phyloP scores from a whole-genome alignment of 306 rosid genomes.

The Castanea sativa region DNA sequence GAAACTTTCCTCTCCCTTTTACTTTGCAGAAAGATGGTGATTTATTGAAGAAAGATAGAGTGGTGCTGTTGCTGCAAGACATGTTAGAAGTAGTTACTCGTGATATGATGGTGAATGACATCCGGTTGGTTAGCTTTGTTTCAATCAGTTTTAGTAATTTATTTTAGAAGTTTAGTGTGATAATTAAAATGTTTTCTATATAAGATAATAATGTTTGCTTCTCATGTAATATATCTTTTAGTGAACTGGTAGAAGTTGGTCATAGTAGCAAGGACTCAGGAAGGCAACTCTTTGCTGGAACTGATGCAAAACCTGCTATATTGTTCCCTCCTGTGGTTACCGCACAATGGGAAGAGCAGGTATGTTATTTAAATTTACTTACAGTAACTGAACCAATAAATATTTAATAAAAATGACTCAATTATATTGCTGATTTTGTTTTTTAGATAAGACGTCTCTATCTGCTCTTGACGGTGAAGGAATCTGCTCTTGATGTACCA shows the following conservation, averaged over 20 bases:
- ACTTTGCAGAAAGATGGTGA: constrained; percentile 67
- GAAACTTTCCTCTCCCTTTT: constrained; percentile 30
- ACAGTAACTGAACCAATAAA: not conserved
- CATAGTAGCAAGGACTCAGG: constrained; percentile 81
- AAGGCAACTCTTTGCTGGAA: constrained; percentile 93
- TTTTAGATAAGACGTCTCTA: constrained; percentile 82
- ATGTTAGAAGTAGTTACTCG: constrained; percentile 97
- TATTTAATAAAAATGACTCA: not conserved
- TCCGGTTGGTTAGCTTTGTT: constrained; percentile 54
- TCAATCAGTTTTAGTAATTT: constrained; percentile 13
- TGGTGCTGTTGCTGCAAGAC: constrained; percentile 87
- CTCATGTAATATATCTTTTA: constrained; percentile 33
- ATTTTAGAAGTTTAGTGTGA: not conserved
- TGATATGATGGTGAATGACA: constrained; percentile 91
- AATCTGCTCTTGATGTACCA: constrained; percentile 85
- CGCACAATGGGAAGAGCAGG: constrained; percentile 99
- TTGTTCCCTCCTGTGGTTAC: constrained; percentile 75
- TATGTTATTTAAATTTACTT: constrained; percentile 15
- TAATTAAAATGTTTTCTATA: not conserved
- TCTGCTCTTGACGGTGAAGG: constrained; percentile 81
- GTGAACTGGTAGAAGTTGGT: constrained; percentile 86
- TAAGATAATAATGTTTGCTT: constrained; percentile 13
- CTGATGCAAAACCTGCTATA: constrained; percentile 74
- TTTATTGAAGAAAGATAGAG: constrained; percentile 55
- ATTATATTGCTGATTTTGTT: constrained; percentile 21